Percentiles rank a stretch among this genome's conserved stretches.
Evolutionary conservation across 2,329 filamentous ascomycete species (phyloP).

Genomic region (Pseudogymnoascus pannorum): DNA sequence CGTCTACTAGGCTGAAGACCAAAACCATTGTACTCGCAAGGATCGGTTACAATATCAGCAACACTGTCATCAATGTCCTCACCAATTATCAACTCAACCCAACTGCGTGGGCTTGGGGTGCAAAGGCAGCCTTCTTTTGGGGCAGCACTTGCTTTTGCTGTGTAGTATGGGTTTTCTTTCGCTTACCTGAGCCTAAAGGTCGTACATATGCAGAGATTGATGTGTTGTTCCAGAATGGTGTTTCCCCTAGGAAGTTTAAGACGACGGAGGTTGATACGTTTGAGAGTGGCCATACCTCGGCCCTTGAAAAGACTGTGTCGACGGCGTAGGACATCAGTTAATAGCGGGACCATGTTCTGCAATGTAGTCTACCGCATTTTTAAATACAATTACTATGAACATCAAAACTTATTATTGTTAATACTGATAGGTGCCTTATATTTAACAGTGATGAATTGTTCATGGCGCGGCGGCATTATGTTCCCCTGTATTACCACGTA

Average conservation of each 20-base stretch:
- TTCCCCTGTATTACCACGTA: not conserved
- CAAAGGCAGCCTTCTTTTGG: slow-evolving; percentile 36
- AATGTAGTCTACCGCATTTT: not conserved
- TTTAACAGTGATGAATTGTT: not conserved
- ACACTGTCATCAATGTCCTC: slow-evolving; percentile 29
- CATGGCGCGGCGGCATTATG: not conserved
- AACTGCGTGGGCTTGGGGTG: slow-evolving; percentile 32
- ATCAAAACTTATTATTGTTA: not conserved
- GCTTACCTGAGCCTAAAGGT: slow-evolving; percentile 37
- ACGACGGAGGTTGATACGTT: not conserved
- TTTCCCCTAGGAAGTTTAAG: slow-evolving; percentile 26
- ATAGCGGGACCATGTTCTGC: not conserved
- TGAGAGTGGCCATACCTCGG: not conserved
- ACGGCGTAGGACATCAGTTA: not conserved
- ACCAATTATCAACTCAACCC: slow-evolving; percentile 34
- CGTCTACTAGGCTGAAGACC: slow-evolving; percentile 34
- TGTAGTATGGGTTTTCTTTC: slow-evolving; percentile 33
- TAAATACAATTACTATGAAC: not conserved
- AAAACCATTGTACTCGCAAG: slow-evolving; percentile 36
- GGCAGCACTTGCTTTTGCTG: slow-evolving; percentile 33
- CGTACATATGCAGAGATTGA: slow-evolving; percentile 41
- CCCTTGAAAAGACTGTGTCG: not conserved
- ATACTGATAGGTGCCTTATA: not conserved
- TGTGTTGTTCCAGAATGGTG: slow-evolving; percentile 34
- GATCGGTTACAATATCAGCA: slow-evolving; percentile 31